Evolutionary conservation across 495 filamentous ascomycete species (phyloP), one percentile per base, ranked within the genome.

Genomic region (Poronia punctata): DNA sequence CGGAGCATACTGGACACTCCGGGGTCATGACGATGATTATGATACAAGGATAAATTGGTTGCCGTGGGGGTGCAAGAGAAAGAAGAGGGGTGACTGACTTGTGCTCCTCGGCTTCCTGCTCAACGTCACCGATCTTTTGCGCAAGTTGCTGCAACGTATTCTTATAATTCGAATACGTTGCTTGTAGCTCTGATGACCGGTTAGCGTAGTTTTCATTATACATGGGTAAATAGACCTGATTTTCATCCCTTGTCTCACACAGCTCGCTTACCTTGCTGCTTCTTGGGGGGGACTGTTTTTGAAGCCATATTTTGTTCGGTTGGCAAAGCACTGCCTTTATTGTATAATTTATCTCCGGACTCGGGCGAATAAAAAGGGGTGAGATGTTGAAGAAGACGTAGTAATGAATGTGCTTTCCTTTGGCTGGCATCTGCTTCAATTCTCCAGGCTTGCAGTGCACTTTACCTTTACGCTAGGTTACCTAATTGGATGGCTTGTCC

Each of bases 21-120:
- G 33, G 31, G 27, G 24, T 49, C 38, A 44, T 22, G 40, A 25
- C 43, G 45, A 38, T 45, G 17, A n/a, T 25, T 27, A 49, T 40
- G 38, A 57, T 54, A 49, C 50, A 46, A 53, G 29, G 22, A 34
- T 43, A 21, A 39, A 14, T 34, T 38, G 30, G 25, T 9, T 15
- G 21, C 34, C 32, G 16, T 18, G 20, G 12, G 28, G 18, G 32
- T 41, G 35, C 40, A 46, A 35, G 35, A 21, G 35, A 32, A 24
- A 15, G 31, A 24, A 37, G 43, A 50, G 44, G 42, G 21, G 37
- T 37, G 30, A 71, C 84, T 64, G 64, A 98, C 92, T 92, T 97
- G 70, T 98, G 92, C 60, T 98, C 92, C 61, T 98, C 92, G 18
- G 86, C 80, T 54, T 98, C 92, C 57, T 93, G 86, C 65, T 98